Conservation (phyloP, 2,329 filamentous ascomycete species). For the Cladosporium oxysporum region DNA sequence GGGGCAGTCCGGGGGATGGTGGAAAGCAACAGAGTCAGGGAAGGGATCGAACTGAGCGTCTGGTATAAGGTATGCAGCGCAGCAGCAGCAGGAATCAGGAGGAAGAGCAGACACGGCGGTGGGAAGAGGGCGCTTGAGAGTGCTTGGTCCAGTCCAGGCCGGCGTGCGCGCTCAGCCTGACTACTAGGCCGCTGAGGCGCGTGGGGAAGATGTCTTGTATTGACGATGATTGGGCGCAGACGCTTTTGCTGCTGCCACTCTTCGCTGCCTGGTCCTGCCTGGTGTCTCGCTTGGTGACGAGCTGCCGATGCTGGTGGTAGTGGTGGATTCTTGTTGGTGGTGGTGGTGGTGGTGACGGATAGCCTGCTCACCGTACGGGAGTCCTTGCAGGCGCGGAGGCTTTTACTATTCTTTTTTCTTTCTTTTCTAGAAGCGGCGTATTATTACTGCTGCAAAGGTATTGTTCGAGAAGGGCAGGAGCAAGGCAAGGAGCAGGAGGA, state of each 20-base stretch:
- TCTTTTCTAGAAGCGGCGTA: background rate
- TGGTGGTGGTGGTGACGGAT: background rate
- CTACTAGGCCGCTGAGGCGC: conserved; percentile 9
- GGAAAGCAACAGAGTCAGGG: background rate
- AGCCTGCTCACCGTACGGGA: background rate
- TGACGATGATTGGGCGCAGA: background rate
- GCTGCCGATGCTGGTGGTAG: background rate
- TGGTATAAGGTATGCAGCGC: background rate
- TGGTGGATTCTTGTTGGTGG: background rate
- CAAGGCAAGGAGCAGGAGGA: background rate
- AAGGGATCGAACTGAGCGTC: background rate
- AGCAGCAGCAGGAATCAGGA: conserved; percentile 7
- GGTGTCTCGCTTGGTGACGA: background rate
- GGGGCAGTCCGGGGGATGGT: conserved; percentile 1
- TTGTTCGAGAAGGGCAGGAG: background rate
- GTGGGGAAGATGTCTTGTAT: conserved; percentile 1
- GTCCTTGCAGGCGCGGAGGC: background rate
- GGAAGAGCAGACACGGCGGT: conserved; percentile 6
- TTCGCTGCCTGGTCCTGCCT: background rate
- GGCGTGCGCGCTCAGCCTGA: conserved; percentile 10
- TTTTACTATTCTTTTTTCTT: background rate
- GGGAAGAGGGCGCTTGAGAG: conserved; percentile 1
- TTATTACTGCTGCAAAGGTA: background rate
- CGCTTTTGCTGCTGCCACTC: background rate
- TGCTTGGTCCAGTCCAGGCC: conserved; percentile 8